Evolutionary conservation across 768 basidiomycete genomes (phyloP).

Genomic region (Mycena metata): DNA sequence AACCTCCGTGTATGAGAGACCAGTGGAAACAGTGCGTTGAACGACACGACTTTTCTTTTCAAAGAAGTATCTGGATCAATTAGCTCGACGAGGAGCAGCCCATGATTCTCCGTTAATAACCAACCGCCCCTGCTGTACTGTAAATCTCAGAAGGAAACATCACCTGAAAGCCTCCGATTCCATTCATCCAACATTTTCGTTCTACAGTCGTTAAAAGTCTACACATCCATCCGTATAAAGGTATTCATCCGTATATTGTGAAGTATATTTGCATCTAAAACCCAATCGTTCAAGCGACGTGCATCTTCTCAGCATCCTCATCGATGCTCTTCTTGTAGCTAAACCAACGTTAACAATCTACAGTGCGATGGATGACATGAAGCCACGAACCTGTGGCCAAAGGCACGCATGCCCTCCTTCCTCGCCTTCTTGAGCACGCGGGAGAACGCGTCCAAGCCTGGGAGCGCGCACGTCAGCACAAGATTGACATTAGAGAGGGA

Average conservation of each 20-base stretch:
- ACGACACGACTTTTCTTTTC: too few relatives aligned
- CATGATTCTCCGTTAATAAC: too few relatives aligned
- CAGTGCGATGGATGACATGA: neutral
- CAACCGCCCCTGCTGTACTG: too few relatives aligned
- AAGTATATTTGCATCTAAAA: neutral
- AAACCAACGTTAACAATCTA: neutral
- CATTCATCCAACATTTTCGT: neutral
- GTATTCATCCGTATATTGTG: neutral
- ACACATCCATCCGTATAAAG: neutral
- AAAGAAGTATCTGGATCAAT: too few relatives aligned
- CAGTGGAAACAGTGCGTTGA: too few relatives aligned
- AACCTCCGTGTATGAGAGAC: too few relatives aligned
- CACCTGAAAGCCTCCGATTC: too few relatives aligned
- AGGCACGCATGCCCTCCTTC: conserved; percentile 67
- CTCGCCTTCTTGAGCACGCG: conserved; percentile 80
- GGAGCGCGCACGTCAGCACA: conserved; percentile 12
- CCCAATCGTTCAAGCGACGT: conserved; percentile 4
- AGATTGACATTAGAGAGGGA: conserved; percentile 4
- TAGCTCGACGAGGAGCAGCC: too few relatives aligned
- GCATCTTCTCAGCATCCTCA: neutral
- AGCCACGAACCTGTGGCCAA: conserved; percentile 73
- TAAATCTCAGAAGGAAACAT: too few relatives aligned
- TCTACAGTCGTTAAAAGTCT: too few relatives aligned
- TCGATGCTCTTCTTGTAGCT: conserved; percentile 69
- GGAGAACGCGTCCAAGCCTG: conserved; percentile 89